Percentiles rank a stretch among this genome's conserved stretches.
Conservation (phyloP, 2,329 filamentous ascomycete genomes). For the Cucurbitaria berberidis region DNA sequence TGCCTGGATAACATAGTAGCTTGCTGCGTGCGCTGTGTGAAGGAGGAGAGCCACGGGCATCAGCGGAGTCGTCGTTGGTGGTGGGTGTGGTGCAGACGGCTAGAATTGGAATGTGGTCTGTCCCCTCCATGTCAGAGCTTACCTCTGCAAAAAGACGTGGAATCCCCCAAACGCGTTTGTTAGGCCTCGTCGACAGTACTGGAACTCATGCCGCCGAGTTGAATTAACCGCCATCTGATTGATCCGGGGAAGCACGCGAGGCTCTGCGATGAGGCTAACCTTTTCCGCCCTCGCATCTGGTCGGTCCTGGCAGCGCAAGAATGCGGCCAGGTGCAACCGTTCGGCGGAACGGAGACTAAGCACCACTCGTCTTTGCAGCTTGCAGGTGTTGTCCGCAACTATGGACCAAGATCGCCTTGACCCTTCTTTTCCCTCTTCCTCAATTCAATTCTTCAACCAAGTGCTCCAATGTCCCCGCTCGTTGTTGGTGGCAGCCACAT, state of each 20-base stretch:
- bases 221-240: constrained; percentile 7
- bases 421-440: constrained; percentile 10
- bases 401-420: constrained; percentile 18
- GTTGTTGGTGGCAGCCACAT: constrained; percentile 32
- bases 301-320: constrained; percentile 7
- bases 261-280: constrained; percentile 4
- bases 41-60: background rate
- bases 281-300: constrained; percentile 8
- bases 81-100: background rate
- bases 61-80: background rate
- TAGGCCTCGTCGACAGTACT: background rate
- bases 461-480: constrained; percentile 9
- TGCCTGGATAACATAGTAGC: constrained; percentile 1
- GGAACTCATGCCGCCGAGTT: background rate
- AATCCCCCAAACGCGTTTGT: background rate
- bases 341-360: constrained; percentile 28
- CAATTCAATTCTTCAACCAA: constrained; percentile 2
- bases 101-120: background rate
- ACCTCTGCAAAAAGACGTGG: too few relatives aligned
- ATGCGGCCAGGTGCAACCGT: constrained; percentile 18
- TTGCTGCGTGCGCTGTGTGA: too few relatives aligned
- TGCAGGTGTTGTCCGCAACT: constrained; percentile 16
- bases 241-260: constrained; percentile 1
- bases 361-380: constrained; percentile 26
- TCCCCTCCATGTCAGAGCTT: too few relatives aligned